Percentiles rank a stretch among this genome's conserved stretches.
These are phyloP conservation scores for Xylaria hypoxylon DNA, from an alignment of 2,329 filamentous ascomycete species.

Conservation along the genomic window DNA sequence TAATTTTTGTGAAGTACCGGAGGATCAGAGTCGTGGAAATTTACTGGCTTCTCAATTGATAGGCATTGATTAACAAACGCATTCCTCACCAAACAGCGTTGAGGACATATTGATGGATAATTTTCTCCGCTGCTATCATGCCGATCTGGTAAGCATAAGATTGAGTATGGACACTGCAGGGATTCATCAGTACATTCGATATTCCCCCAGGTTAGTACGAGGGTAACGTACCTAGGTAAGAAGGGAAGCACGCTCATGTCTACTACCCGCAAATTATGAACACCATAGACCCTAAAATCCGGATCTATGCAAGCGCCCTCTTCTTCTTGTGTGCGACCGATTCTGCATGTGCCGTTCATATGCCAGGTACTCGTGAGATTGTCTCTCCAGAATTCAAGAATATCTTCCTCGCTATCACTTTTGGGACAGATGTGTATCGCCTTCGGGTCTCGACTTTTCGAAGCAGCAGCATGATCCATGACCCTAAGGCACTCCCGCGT, in stretches of 20 bases:
- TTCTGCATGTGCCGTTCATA: conserved; percentile 2
- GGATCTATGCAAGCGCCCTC: conserved; percentile 1
- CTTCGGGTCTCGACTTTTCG: conserved; percentile 2
- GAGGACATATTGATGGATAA: background rate
- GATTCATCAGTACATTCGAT: background rate
- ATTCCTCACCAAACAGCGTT: too few relatives aligned
- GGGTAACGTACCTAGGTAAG: background rate
- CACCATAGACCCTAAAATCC: background rate
- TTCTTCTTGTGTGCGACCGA: background rate
- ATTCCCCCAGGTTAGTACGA: background rate
- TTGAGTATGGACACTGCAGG: background rate
- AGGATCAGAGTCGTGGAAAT: too few relatives aligned
- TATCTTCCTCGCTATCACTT: background rate
- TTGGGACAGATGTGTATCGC: background rate
- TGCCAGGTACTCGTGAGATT: background rate
- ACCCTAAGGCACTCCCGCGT: background rate
- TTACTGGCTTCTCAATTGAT: too few relatives aligned
- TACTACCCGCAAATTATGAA: background rate
- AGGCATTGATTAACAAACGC: too few relatives aligned
- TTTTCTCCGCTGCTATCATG: conserved; percentile 2
- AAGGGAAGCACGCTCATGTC: background rate
- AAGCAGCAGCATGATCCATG: conserved; percentile 2
- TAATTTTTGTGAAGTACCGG: too few relatives aligned
- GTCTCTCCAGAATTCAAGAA: conserved; percentile 1
- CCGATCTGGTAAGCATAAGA: conserved; percentile 3